Evolutionary conservation across 2,329 filamentous ascomycete species (phyloP).

Genomic region (Cladosporium sp.): DNA sequence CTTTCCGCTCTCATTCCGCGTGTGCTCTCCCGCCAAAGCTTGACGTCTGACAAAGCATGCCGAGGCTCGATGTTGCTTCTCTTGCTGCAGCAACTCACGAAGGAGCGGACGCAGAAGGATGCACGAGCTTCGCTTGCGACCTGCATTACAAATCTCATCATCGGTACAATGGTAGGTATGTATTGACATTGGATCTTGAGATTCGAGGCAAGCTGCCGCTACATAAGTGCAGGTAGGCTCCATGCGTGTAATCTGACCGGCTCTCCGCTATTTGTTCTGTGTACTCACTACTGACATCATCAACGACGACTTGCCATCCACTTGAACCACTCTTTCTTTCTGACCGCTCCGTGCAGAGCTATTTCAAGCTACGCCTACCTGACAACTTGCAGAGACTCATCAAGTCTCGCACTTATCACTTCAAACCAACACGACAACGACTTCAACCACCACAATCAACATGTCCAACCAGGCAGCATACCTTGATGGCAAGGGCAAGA

Average conservation of each 20-base stretch:
- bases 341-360: neutral
- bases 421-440: neutral
- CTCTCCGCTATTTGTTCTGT: neutral
- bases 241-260: neutral
- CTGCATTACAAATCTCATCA: no score
- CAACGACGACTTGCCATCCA: neutral
- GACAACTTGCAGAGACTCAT: neutral
- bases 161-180: no score
- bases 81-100: no score
- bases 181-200: no score
- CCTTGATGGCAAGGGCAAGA: conserved; percentile 24
- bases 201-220: no score
- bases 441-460: neutral
- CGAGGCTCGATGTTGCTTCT: no score
- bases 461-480: conserved; percentile 28
- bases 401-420: neutral
- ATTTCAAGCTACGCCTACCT: neutral
- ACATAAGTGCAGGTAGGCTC: no score
- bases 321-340: neutral
- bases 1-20: no score
- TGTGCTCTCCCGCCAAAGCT: no score
- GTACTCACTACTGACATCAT: neutral
- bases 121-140: no score
- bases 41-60: no score
- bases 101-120: no score